phyloP scores from a whole-genome alignment of 345 rosid species.

The Eucalyptus albens region DNA sequence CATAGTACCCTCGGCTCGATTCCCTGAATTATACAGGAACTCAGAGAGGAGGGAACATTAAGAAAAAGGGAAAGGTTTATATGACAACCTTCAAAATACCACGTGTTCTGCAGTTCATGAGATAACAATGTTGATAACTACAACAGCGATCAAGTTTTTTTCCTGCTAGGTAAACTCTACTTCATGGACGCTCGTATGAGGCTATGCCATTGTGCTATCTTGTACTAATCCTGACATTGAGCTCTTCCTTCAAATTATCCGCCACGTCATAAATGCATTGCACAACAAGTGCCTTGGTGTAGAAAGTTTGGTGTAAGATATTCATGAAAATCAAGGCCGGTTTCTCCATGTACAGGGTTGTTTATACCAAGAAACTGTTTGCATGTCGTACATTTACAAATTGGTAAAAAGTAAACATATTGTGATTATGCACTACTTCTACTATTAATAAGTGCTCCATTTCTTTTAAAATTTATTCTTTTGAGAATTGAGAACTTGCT shows the following conservation, averaged over 20 bases:
- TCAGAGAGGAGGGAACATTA: neutral
- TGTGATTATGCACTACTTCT: neutral
- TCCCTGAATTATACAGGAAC: constrained; percentile 31
- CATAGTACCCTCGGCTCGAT: constrained; percentile 81
- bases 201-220: neutral
- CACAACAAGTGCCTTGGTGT: neutral
- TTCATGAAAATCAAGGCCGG: neutral
- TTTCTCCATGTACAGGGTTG: neutral
- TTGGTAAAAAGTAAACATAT: neutral
- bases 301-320: neutral
- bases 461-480: neutral
- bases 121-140: neutral
- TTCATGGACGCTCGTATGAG: neutral
- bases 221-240: neutral
- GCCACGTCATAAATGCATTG: neutral
- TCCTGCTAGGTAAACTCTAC: neutral
- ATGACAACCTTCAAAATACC: neutral
- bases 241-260: neutral
- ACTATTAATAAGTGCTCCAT: neutral
- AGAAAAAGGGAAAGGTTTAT: neutral
- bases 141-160: neutral
- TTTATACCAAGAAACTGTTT: neutral
- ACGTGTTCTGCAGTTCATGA: neutral
- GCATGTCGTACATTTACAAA: neutral
- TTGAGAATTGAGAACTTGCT: neutral